Percentiles rank a stretch among this genome's conserved stretches.
These are phyloP conservation scores for Funneliformis mosseae DNA, from an alignment of 192 early-diverging fungal species.

Conservation along the genomic window DNA sequence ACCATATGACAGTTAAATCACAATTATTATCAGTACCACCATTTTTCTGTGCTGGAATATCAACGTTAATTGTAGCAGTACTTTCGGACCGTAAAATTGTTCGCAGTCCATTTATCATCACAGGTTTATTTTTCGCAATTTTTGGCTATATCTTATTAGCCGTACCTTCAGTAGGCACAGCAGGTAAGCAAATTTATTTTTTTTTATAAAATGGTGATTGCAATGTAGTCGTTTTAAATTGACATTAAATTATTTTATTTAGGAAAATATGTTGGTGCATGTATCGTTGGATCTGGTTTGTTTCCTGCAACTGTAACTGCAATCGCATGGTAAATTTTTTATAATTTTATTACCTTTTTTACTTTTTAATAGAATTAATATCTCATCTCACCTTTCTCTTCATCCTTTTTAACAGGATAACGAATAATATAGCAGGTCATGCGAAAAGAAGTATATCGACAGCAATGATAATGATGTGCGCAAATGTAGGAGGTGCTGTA, in stretches of 20 bases:
- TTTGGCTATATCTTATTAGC: background rate
- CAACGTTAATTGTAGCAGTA: background rate
- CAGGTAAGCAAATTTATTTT: background rate
- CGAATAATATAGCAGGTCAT: slow-evolving; percentile 69
- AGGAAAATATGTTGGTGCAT: slow-evolving; percentile 16
- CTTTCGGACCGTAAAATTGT: background rate
- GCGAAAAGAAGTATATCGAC: slow-evolving; percentile 72
- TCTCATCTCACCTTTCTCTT: slow-evolving; percentile 15
- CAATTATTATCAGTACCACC: slow-evolving; percentile 35
- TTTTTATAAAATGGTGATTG: background rate
- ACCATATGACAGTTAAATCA: slow-evolving; percentile 9
- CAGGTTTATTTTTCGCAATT: background rate
- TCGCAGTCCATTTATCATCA: slow-evolving; percentile 5
- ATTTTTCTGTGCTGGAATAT: slow-evolving; percentile 36
- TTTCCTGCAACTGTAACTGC: slow-evolving; percentile 17
- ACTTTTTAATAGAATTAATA: slow-evolving; percentile 38
- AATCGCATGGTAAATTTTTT: slow-evolving; percentile 53
- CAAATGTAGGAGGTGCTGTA: slow-evolving; percentile 74
- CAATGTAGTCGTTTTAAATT: background rate
- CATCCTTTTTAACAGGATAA: slow-evolving; percentile 51
- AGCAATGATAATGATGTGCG: slow-evolving; percentile 67
- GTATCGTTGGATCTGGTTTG: background rate
- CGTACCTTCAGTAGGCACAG: background rate
- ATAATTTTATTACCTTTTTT: slow-evolving; percentile 41
- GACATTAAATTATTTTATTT: background rate